A percentile compares a stretch with the other conserved stretches of the same genome.
Conservation (phyloP, 371 early-diverging fungal genomes). For the Rhizopus delemar region DNA sequence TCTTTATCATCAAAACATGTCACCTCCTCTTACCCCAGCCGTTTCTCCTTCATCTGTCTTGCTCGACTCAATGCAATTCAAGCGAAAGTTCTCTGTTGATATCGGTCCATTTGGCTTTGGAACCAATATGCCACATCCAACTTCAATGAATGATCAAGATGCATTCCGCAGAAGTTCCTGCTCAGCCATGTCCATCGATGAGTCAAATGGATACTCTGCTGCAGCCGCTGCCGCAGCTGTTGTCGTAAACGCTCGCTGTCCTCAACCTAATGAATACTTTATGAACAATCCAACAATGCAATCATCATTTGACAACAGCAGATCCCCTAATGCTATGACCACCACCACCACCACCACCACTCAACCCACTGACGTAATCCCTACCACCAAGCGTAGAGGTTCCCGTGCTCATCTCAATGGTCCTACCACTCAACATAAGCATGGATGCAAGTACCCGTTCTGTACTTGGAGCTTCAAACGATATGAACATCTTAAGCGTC, state of each 20-base stretch:
- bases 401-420: slow-evolving; percentile 27
- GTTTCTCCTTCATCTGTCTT: slow-evolving; percentile 39
- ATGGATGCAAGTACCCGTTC: slow-evolving; percentile 32
- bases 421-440: slow-evolving; percentile 39
- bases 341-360: neutral
- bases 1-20: slow-evolving; percentile 26
- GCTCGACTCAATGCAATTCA: slow-evolving; percentile 33
- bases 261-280: slow-evolving; percentile 8
- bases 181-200: slow-evolving; percentile 34
- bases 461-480: slow-evolving; percentile 51
- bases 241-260: slow-evolving; percentile 1
- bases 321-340: neutral
- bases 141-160: slow-evolving; percentile 31
- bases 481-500: slow-evolving; percentile 32
- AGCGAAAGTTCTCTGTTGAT: slow-evolving; percentile 54
- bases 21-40: slow-evolving; percentile 39
- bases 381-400: slow-evolving; percentile 15
- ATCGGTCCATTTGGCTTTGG: slow-evolving; percentile 50
- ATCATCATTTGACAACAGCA: neutral
- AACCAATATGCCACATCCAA: slow-evolving; percentile 27
- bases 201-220: slow-evolving; percentile 13
- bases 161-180: slow-evolving; percentile 39
- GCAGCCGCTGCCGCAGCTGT: slow-evolving; percentile 10
- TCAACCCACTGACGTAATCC: neutral
- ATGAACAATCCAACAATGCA: slow-evolving; percentile 3